phyloP scores from a whole-genome alignment of 306 rosid genomes.

The Glycine soja region DNA sequence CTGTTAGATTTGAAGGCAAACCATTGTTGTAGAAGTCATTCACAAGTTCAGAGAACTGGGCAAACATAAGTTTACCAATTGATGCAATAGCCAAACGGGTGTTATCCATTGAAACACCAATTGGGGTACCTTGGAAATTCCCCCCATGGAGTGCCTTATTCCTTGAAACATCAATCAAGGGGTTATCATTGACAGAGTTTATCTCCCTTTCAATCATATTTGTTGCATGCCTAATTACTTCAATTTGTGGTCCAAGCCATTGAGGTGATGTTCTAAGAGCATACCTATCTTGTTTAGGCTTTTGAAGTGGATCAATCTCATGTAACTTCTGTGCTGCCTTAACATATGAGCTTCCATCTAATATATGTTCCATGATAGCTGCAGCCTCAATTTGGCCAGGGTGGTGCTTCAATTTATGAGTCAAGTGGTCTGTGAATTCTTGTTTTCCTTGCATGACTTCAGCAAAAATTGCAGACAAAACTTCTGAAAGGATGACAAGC shows the following conservation, averaged over 20 bases:
- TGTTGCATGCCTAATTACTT: conserved; percentile 76
- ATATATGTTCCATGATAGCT: conserved; percentile 93
- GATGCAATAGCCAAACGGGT: conserved; percentile 83
- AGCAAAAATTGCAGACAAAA: conserved; percentile 79
- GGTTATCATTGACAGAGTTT: conserved; percentile 91
- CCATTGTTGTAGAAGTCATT: conserved; percentile 91
- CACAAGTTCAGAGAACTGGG: conserved; percentile 95
- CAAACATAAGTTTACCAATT: conserved; percentile 86
- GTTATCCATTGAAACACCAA: conserved; percentile 98
- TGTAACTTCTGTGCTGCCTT: conserved; percentile 74
- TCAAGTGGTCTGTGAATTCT: conserved; percentile 86
- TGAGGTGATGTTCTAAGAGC: conserved; percentile 94
- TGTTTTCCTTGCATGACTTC: conserved; percentile 95
- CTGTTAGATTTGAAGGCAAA: conserved; percentile 82
- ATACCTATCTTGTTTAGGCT: conserved; percentile 91
- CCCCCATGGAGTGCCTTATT: conserved; percentile 93
- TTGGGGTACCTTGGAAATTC: conserved; percentile 93
- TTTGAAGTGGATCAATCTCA: conserved; percentile 85
- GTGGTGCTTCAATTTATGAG: conserved; percentile 87
- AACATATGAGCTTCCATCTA: conserved; percentile 80
- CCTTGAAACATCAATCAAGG: conserved; percentile 89
- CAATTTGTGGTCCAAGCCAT: conserved; percentile 94
- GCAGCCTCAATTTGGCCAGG: conserved; percentile 99
- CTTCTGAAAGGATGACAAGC: conserved; percentile 64
- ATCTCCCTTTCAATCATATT: conserved; percentile 97